phyloP scores from a whole-genome alignment of 1,284 basidiomycete species.

The Schizophyllum amplum region DNA sequence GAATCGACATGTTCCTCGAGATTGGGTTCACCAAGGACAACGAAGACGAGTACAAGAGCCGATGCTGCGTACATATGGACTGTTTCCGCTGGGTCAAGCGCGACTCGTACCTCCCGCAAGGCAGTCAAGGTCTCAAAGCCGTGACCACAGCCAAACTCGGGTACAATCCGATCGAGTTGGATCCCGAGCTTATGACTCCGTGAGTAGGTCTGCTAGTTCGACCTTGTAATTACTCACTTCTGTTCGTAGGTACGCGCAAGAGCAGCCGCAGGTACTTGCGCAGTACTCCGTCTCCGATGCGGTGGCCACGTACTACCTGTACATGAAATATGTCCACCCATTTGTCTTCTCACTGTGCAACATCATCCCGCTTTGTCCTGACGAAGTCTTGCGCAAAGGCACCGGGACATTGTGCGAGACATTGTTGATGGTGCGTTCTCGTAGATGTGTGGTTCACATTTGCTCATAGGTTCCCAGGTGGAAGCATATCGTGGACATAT shows the following conservation, averaged over 20 bases:
- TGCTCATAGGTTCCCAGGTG: conserved; percentile 48
- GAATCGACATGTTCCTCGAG: conserved; percentile 95
- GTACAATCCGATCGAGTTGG: conserved; percentile 95
- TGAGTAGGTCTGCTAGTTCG: conserved; percentile 31
- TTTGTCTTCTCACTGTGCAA: conserved; percentile 99
- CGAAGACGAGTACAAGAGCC: conserved; percentile 94
- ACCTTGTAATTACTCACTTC: neutral
- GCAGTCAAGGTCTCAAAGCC: conserved; percentile 97
- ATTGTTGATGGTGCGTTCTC: conserved; percentile 82
- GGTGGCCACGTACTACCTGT: conserved; percentile 98
- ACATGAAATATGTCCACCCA: conserved; percentile 99
- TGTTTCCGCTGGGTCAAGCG: conserved; percentile 99
- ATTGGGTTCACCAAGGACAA: conserved; percentile 89
- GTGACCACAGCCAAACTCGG: conserved; percentile 96
- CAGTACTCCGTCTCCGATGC: conserved; percentile 99
- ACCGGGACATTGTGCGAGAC: conserved; percentile 97
- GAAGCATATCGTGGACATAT: conserved; percentile 90
- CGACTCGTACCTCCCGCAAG: conserved; percentile 98
- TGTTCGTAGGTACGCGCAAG: conserved; percentile 77
- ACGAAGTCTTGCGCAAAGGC: conserved; percentile 95
- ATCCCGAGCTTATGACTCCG: conserved; percentile 99
- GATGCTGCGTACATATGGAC: conserved; percentile 96
- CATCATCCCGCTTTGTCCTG: conserved; percentile 96
- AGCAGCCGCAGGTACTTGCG: conserved; percentile 91
- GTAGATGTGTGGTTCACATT: conserved; percentile 1